A percentile compares a stretch with the other conserved stretches of the same genome.
Conservation (phyloP, 148 eudicot genomes). For the Rhododendron ovatum region DNA sequence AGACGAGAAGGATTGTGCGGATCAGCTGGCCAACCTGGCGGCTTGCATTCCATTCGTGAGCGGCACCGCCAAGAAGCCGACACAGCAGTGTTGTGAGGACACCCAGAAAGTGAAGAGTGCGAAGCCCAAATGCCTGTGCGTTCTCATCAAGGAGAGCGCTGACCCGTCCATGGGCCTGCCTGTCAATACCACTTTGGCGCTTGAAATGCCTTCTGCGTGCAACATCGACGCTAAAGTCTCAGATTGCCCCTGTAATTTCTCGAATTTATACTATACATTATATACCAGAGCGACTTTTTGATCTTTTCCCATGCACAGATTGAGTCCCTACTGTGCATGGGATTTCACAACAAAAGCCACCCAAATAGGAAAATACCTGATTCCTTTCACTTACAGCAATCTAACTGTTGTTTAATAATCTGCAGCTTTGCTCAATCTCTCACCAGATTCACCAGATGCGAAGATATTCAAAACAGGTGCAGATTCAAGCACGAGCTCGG, state of each 20-base stretch:
- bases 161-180: conserved; percentile 41
- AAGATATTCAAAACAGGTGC: conserved; percentile 33
- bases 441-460: conserved; percentile 41
- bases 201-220: conserved; percentile 41
- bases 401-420: background rate
- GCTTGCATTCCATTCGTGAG: conserved; percentile 39
- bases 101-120: conserved; percentile 27
- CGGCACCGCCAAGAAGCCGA: conserved; percentile 38
- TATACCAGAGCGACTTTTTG: background rate
- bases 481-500: conserved; percentile 15
- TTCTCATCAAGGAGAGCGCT: conserved; percentile 40
- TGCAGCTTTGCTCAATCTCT: conserved; percentile 36
- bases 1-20: conserved; percentile 41
- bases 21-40: conserved; percentile 32
- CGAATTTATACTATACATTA: background rate
- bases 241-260: conserved; percentile 33
- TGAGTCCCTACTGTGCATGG: background rate
- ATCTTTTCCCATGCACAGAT: background rate
- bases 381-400: background rate
- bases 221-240: conserved; percentile 38
- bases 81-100: conserved; percentile 26
- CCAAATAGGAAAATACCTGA: background rate
- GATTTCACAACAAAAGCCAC: background rate
- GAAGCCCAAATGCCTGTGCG: conserved; percentile 41
- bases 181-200: conserved; percentile 38